Conservation (phyloP, 1,284 basidiomycete species). For the Cryptococcus sp. region DNA sequence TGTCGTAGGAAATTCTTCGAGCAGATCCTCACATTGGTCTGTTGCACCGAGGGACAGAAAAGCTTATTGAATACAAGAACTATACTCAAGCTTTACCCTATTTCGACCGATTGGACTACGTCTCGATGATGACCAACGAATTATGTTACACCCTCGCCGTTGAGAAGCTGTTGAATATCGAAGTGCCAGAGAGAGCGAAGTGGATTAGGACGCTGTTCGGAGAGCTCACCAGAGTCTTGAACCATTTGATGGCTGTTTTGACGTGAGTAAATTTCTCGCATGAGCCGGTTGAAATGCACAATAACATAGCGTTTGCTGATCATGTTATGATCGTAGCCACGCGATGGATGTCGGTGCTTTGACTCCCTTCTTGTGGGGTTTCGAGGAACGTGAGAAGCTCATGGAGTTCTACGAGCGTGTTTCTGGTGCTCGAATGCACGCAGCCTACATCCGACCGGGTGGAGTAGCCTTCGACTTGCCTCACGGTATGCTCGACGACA, state of each 20-base stretch:
- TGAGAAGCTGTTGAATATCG: constrained; percentile 97
- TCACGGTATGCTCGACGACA: constrained; percentile 93
- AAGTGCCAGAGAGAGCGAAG: constrained; percentile 97
- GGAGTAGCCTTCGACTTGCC: constrained; percentile 98
- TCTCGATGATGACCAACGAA: constrained; percentile 99
- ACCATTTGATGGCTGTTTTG: constrained; percentile 97
- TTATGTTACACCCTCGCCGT: constrained; percentile 96
- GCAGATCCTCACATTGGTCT: constrained; percentile 94
- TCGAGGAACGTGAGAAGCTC: constrained; percentile 99
- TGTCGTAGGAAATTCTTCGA: constrained; percentile 70
- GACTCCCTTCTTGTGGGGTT: constrained; percentile 99
- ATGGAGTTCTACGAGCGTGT: constrained; percentile 99
- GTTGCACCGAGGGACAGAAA: constrained; percentile 96
- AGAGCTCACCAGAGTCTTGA: constrained; percentile 93
- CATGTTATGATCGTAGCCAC: constrained; percentile 10
- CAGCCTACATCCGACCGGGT: constrained; percentile 96
- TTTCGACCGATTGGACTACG: constrained; percentile 98
- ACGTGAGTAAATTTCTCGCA: constrained; percentile 55
- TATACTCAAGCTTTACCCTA: constrained; percentile 98
- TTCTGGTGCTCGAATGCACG: constrained; percentile 93
- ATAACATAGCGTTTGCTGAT: background rate
- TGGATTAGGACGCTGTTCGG: constrained; percentile 98
- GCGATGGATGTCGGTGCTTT: constrained; percentile 86
- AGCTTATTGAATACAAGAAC: constrained; percentile 99
- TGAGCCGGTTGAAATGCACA: background rate